Evolutionary conservation across 805 yeast species (phyloP), one percentile per base, ranked within the genome.

Genomic region (Lachancea quebecensis): DNA sequence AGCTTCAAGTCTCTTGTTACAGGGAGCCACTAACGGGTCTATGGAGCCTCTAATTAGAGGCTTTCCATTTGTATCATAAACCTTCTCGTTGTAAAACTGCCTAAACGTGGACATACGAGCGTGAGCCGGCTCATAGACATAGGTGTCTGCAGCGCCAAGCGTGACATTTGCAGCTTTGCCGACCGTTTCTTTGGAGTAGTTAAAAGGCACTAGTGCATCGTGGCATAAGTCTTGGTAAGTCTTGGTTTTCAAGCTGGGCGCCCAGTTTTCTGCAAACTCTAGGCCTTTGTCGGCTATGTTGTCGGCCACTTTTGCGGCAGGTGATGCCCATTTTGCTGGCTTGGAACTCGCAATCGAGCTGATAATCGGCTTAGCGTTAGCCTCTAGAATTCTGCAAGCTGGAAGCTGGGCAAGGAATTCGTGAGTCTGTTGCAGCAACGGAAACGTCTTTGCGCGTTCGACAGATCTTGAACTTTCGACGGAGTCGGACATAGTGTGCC

Each of bases 1-100:
- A 1, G 68, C 59, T 49, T 74, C 80, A 42, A 84, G 60, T 30
- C 70, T 65, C 31, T 71, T 64, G 65, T 84, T 87, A 38, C 82
- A 38, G 27, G 93, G 90, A 32, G 68, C 70, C 39, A 84, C 67
- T 10, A 81, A 31, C 3, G 85, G 82, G 60, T 82, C 88, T 17
- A 81, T 56, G 18, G 75, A 72, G n/a, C 82, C 70, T 52, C 87
- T 71, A 33, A 84, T 52, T 41, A 81, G 58, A 35, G 85, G 83
- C 56, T 77, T 78, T 18, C 87, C 87, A 28, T 78, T 67, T 7
- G 77, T 71, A 56, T 80, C 79, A 58, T 75, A 73, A 35, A 78
- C 56, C 29, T 75, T 69, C 39, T 72, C 67, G 56, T 78, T 74
- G 57, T 78, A 75, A 43, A 65, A 65, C 41, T 68, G 69, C 50